Percentiles rank a stretch among this genome's conserved stretches.
Evolutionary conservation across 2,329 filamentous ascomycete species (phyloP).

Genomic region (Myriosclerotinia curreyana): DNA sequence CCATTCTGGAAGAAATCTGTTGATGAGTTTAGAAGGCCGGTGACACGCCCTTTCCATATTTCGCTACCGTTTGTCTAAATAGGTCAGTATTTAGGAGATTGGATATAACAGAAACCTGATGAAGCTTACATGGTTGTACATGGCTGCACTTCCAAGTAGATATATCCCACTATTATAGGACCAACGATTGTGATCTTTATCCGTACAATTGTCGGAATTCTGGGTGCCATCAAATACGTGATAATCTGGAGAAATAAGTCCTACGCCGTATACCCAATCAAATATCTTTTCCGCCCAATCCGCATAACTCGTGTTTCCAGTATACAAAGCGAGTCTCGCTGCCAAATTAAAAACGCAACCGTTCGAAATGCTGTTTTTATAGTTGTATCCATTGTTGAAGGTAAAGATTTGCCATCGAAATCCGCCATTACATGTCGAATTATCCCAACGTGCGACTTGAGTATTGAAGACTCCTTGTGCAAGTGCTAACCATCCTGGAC

Average conservation of each 20-base stretch:
- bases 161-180: conserved; percentile 65
- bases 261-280: conserved; percentile 59
- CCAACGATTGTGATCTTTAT: conserved; percentile 59
- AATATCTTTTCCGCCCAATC: conserved; percentile 72
- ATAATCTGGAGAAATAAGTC: conserved; percentile 55
- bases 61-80: conserved; percentile 42
- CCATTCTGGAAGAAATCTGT: conserved; percentile 38
- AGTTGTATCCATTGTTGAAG: conserved; percentile 77
- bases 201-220: conserved; percentile 51
- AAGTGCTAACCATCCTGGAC: conserved; percentile 66
- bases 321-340: conserved; percentile 70
- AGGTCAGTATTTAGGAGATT: conserved; percentile 17
- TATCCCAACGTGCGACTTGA: conserved; percentile 70
- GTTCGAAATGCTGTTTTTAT: conserved; percentile 65
- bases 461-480: conserved; percentile 78
- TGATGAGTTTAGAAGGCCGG: conserved; percentile 39
- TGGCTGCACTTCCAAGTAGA: conserved; percentile 53
- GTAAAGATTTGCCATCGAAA: conserved; percentile 79
- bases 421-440: conserved; percentile 62
- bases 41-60: conserved; percentile 40
- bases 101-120: neutral
- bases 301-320: conserved; percentile 70
- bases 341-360: conserved; percentile 59
- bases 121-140: conserved; percentile 46
- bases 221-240: conserved; percentile 58